These are phyloP conservation scores for Saturnispora serradocipensis DNA, from an alignment of 805 yeast species.

Conservation along the genomic window DNA sequence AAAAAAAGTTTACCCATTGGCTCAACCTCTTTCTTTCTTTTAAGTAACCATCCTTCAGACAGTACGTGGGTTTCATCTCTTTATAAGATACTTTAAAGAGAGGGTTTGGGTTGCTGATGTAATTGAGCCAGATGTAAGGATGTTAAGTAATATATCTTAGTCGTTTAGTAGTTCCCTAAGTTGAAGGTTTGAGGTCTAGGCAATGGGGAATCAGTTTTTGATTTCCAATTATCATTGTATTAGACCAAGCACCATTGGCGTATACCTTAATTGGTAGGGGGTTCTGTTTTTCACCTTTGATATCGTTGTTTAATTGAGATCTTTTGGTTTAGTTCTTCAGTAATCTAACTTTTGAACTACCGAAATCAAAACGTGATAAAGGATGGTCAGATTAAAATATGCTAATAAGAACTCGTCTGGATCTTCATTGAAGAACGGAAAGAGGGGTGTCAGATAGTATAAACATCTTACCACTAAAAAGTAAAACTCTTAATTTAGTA, in stretches of 20 bases:
- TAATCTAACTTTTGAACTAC: constrained; percentile 5
- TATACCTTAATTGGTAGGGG: constrained; percentile 7
- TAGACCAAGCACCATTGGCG: neutral
- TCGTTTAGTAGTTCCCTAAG: constrained; percentile 5
- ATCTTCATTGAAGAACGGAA: constrained; percentile 20
- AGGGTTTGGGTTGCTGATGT: neutral
- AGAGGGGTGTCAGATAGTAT: constrained; percentile 32
- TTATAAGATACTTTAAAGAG: constrained; percentile 1
- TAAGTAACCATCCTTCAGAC: constrained; percentile 28
- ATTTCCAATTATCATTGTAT: neutral
- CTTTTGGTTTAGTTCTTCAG: neutral
- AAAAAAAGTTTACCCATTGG: neutral
- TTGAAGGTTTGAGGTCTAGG: neutral
- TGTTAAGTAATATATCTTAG: neutral
- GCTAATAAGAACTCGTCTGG: constrained; percentile 32
- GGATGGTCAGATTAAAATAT: constrained; percentile 26
- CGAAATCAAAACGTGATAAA: constrained; percentile 27
- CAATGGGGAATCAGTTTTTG: constrained; percentile 4
- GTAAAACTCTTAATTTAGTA: too few species aligned
- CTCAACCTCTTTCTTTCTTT: constrained; percentile 1
- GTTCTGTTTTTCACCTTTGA: neutral
- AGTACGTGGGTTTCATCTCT: constrained; percentile 23
- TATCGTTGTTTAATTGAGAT: neutral
- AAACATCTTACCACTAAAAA: constrained; percentile 14
- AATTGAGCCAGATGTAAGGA: neutral